phyloP scores from a whole-genome alignment of 192 early-diverging fungal species.

The Coemansia sp. region DNA sequence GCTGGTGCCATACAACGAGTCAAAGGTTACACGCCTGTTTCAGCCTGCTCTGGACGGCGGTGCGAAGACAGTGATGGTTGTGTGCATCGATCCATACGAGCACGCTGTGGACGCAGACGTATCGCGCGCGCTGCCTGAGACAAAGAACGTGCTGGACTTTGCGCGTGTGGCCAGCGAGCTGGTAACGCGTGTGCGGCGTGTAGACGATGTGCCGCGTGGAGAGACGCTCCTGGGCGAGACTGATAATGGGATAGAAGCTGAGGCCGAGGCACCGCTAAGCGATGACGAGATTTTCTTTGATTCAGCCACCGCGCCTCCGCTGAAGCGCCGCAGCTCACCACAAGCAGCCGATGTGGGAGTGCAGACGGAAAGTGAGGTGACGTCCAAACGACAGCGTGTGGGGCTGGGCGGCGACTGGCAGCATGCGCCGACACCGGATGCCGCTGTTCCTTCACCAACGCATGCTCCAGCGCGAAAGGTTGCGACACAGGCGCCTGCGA shows the following conservation, averaged over 20 bases:
- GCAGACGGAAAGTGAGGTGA: conserved; percentile 9
- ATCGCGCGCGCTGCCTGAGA: conserved; percentile 34
- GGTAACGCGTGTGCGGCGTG: conserved; percentile 52
- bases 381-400: conserved; percentile 35
- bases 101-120: conserved; percentile 39
- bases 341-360: conserved; percentile 8
- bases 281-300: conserved; percentile 49
- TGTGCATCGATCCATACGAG: conserved; percentile 63
- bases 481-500: too few relatives aligned
- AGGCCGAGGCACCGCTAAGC: not conserved
- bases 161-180: conserved; percentile 59
- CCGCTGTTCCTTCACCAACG: not conserved
- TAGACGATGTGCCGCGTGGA: conserved; percentile 21
- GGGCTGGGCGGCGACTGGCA: conserved; percentile 38
- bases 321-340: conserved; percentile 18
- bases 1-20: conserved; percentile 66
- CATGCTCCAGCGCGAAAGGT: not conserved
- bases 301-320: conserved; percentile 3
- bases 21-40: conserved; percentile 68
- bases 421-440: conserved; percentile 8
- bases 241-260: not conserved
- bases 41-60: conserved; percentile 62
- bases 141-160: conserved; percentile 62
- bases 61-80: conserved; percentile 61
- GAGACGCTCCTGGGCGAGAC: conserved; percentile 1